Base-by-base conservation (phyloP, 495 filamentous ascomycete genomes). In the Neurospora terricola region DNA sequence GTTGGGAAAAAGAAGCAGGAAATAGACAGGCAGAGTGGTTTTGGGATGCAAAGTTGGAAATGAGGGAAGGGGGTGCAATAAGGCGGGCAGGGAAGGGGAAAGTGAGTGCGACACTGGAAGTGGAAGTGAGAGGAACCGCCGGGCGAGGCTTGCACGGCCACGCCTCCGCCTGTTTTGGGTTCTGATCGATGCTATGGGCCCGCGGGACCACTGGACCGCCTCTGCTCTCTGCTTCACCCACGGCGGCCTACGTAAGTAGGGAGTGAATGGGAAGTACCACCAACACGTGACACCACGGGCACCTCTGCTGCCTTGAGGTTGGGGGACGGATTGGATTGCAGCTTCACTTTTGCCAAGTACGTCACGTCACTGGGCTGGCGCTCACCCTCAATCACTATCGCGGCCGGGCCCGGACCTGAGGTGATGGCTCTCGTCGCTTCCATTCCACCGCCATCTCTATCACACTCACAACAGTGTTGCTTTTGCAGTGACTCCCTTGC, bases 21-120 rank as follows among this genome's bases (percentile, higher is more conserved):
- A 78, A 72, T 59, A 73, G 71, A 73, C 69, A 71, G 74, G 74
- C 72, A 73, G 69, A 74, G 71, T 72, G 73, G 77, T 80, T 81
- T 79, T 79, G 76, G 70, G 79, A 73, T 76, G 80, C 75, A 77
- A 77, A 81, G 80, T 80, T 80, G 80, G 78, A 81, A 81, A 81
- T 81, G 80, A 79, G 79, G 78, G 76, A 80, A 77, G 77, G 77
- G 80, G 78, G 43, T 71, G 75, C 80, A 80, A 77, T 77, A 77
- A 75, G 70, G 75, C 76, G 76, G 78, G 75, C 76, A 77, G 78
- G 77, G 76, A 78, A 76, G 72, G 74, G 73, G 73, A 73, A 71
- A 74, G 76, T 66, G 54, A 66, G 54, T 66, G 54, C 54, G 54
- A 34, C 54, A 66, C 54, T 62, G 54, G 54, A 34, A 23, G 54